Base-by-base conservation (phyloP, 2,329 filamentous ascomycete genomes). In the Aureobasidium sp. region DNA sequence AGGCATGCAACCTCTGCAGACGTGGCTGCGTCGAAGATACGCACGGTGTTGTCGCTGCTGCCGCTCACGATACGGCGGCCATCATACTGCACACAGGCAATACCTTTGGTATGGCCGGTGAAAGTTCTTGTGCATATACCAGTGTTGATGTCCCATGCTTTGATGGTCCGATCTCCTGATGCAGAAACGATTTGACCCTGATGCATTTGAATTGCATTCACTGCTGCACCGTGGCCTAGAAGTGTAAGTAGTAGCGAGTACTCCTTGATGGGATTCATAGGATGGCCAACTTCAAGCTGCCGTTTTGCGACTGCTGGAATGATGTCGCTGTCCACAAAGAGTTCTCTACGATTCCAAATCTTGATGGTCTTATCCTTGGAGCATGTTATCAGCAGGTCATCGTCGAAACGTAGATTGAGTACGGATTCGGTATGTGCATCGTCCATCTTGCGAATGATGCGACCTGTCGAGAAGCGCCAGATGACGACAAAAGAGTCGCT, bases 341-440 rank as follows among this genome's bases (percentile, higher is more conserved):
- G 77, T 20, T 85, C 80, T 20, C 79, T 82, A 5, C 94, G 86
- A 72, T 93, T 97, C 84, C 96, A 99, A 20, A 99, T 87, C 74
- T 97, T 97, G 79, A 99, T 96, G 0, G 88, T 88, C 74, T 92
- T 95, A 74, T 99, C 94, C 73, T 99, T 99, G 53, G 93, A 97
- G 70, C 94, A 97, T 0, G 94, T 99, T 14, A 97, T 91, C 4
- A 99, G 81, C 65, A 95, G 95, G 9, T 90, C 85, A 67, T 90
- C 87, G 71, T 97, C 92, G 67, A 97, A 99, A 64, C 90, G 85
- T 62, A 99, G 85, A 70, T 97, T 97, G 17, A 99, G 79, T 0
- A 99, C 92, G 0, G 93, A 96, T 74, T 99, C 94, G 34, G 81
- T 79, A 72, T 99, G 94, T 0, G 93, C 93, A 48, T 84, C 81